A percentile compares a stretch with the other conserved stretches of the same genome.
These are phyloP conservation scores for Pholiota molesta DNA, from an alignment of 768 basidiomycete genomes.

Conservation along the genomic window DNA sequence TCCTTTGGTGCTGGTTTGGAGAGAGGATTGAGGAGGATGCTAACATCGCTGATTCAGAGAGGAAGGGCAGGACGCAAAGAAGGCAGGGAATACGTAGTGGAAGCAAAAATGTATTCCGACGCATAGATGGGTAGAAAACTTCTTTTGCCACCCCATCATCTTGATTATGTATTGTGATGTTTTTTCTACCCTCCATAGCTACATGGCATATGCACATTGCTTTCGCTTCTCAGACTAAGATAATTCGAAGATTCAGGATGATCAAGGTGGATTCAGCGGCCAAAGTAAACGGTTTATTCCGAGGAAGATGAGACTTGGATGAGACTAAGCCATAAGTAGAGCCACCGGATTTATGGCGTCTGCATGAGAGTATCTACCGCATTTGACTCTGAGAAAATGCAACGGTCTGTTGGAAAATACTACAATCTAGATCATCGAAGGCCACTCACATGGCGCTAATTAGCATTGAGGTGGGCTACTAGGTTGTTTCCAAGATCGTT, in stretches of 20 bases:
- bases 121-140: constrained; percentile 22
- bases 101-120: constrained; percentile 81
- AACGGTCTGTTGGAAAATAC: neutral
- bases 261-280: neutral
- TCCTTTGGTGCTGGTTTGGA: constrained; percentile 90
- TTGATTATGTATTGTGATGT: neutral
- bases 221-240: neutral
- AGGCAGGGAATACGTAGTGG: constrained; percentile 85
- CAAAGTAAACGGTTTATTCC: neutral
- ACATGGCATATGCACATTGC: neutral
- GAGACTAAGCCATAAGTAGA: neutral
- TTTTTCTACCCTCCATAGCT: neutral
- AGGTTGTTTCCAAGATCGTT: neutral
- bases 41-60: constrained; percentile 64
- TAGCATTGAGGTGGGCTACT: neutral
- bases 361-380: neutral
- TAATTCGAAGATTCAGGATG: neutral
- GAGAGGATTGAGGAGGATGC: constrained; percentile 62
- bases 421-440: neutral
- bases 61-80: constrained; percentile 78
- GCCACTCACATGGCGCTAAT: neutral
- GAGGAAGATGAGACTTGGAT: neutral
- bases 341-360: constrained; percentile 7
- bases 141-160: neutral
- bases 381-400: neutral